These are phyloP conservation scores for Fusarium nanum DNA, from an alignment of 2,329 filamentous ascomycete genomes.

Conservation along the genomic window DNA sequence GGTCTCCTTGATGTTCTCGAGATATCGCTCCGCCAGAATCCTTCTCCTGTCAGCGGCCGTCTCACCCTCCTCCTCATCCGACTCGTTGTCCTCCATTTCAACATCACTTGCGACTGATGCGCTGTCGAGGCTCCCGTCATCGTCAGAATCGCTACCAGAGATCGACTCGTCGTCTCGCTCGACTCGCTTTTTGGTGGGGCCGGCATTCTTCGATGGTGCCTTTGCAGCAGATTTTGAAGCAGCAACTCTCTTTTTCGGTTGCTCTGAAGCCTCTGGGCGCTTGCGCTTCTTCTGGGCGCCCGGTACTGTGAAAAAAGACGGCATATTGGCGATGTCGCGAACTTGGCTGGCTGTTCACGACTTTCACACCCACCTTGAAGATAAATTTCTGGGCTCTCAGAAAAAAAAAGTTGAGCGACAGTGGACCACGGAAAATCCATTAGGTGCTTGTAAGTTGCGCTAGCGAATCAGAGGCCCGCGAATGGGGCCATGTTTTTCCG, in stretches of 20 bases:
- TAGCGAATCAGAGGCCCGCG: slow-evolving; percentile 42
- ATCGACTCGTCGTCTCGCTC: slow-evolving; percentile 77
- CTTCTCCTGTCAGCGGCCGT: slow-evolving; percentile 90
- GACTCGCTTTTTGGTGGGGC: slow-evolving; percentile 59
- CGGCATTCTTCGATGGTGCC: slow-evolving; percentile 54
- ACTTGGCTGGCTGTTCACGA: slow-evolving; percentile 45
- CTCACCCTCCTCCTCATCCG: slow-evolving; percentile 83
- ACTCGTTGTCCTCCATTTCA: slow-evolving; percentile 59
- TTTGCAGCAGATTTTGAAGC: slow-evolving; percentile 59
- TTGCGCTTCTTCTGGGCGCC: slow-evolving; percentile 93
- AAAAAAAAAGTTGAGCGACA: slow-evolving; percentile 57
- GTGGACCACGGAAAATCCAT: slow-evolving; percentile 45
- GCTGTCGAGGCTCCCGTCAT: slow-evolving; percentile 62
- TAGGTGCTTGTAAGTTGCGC: neutral
- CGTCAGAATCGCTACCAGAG: slow-evolving; percentile 83
- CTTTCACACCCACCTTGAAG: slow-evolving; percentile 47
- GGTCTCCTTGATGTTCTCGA: slow-evolving; percentile 88
- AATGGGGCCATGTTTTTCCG: slow-evolving; percentile 50
- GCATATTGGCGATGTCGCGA: slow-evolving; percentile 68
- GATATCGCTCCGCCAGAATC: slow-evolving; percentile 89
- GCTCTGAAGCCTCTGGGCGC: slow-evolving; percentile 66
- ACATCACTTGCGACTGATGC: slow-evolving; percentile 60
- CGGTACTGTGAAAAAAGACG: slow-evolving; percentile 94
- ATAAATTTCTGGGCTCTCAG: slow-evolving; percentile 46
- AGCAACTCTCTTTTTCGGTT: slow-evolving; percentile 70